Base-by-base conservation (phyloP, 495 filamentous ascomycete species). In the Cetradonia linearis region DNA sequence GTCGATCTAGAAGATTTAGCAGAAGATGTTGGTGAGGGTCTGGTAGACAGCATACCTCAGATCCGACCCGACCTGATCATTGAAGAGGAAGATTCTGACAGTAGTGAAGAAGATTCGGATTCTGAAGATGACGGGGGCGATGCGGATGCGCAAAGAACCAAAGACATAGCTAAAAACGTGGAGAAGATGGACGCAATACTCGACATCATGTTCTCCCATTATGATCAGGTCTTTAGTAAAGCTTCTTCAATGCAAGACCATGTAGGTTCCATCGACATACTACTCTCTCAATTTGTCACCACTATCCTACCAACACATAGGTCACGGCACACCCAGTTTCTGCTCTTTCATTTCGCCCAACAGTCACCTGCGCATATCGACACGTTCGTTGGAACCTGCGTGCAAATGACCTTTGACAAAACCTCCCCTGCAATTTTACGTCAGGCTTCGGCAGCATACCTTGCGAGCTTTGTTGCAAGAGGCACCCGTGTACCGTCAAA, bases 281-380 rank as follows among this genome's bases (percentile, higher is more conserved):
- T 99, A 3, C 71, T 96, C 46, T 80, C 82, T 54, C 87, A 92
- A 68, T 97, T 99, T 67, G 75, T 82, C 44, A 86, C 78, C 60
- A 88, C 87, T 61, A 91, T 99, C 60, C 79, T 97, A 18, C 91
- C 92, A 23, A 93, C 89, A 27, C 86, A 91, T 70, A 86, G 84
- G 46, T 91, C 87, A 25, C 86, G 92, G 47, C 89, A 93, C 71
- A 84, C 88, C 0, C 89, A 94, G 68, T 94, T 95, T 66, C 80
- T 95, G 5, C 81, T 97, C 42, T 98, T 98, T 75, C 91, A 95
- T 72, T 95, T 95, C 67, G 85, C 87, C 18, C 89, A 96, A 69
- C 76, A 75, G 38, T 88, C 87, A 0, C 83, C 86, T 3, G 73
- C 74, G 40, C 81, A 95, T 31, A 83, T 88, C 16, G 87, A 91